These are phyloP conservation scores for Thermomyces lanuginosus DNA, from an alignment of 2,329 filamentous ascomycete genomes.

Conservation along the genomic window DNA sequence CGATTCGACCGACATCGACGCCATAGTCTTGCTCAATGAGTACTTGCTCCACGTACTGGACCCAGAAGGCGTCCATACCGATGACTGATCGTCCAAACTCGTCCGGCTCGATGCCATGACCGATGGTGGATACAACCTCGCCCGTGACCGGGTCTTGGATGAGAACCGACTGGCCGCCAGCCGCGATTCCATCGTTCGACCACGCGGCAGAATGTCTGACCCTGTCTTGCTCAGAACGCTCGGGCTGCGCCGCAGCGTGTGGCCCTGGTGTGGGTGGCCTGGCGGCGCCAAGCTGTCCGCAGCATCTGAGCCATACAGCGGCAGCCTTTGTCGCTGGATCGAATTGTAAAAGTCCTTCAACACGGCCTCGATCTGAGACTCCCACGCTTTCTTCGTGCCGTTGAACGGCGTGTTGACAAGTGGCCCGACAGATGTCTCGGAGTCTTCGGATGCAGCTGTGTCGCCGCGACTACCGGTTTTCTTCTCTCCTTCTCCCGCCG, in stretches of 20 bases:
- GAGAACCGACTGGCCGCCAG: slow-evolving; percentile 56
- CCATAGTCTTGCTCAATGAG: slow-evolving; percentile 77
- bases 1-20: slow-evolving; percentile 83
- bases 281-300: slow-evolving; percentile 14
- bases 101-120: slow-evolving; percentile 82
- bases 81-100: slow-evolving; percentile 79
- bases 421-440: slow-evolving; percentile 37
- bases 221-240: slow-evolving; percentile 87
- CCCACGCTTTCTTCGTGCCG: slow-evolving; percentile 65
- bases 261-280: slow-evolving; percentile 2
- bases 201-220: slow-evolving; percentile 58
- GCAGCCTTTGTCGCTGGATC: slow-evolving; percentile 73
- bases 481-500: slow-evolving; percentile 4
- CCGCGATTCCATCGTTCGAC: slow-evolving; percentile 51
- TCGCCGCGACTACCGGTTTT: slow-evolving; percentile 9
- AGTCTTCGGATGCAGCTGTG: slow-evolving; percentile 17
- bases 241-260: slow-evolving; percentile 66
- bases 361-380: slow-evolving; percentile 74
- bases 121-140: slow-evolving; percentile 56
- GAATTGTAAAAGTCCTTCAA: slow-evolving; percentile 83
- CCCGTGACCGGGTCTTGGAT: slow-evolving; percentile 71
- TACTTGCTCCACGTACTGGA: slow-evolving; percentile 96
- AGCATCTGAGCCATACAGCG: slow-evolving; percentile 57
- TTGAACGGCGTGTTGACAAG: slow-evolving; percentile 63
- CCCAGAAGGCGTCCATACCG: slow-evolving; percentile 75